These are phyloP conservation scores for Warburgia ugandensis DNA, from an alignment of 164 flowering plant species.

Conservation along the genomic window DNA sequence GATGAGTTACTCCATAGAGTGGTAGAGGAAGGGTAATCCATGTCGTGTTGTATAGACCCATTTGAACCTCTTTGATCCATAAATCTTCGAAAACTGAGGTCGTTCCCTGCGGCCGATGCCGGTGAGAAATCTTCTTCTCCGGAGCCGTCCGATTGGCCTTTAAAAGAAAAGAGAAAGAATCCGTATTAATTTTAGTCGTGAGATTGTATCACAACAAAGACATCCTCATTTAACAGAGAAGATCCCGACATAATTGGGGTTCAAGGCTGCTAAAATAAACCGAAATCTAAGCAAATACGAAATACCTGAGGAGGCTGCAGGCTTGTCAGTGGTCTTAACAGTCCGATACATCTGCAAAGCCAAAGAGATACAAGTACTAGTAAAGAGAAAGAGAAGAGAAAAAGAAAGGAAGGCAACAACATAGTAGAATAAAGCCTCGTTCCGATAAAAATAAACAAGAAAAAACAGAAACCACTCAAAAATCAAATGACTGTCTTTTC, in stretches of 20 bases:
- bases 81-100: conserved; percentile 12
- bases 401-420: background rate
- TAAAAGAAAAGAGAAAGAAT: conserved; percentile 1
- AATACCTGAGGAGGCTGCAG: conserved; percentile 78
- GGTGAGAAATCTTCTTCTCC: conserved; percentile 47
- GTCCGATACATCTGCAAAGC: conserved; percentile 74
- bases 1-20: conserved; percentile 51
- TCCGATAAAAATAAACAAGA: conserved; percentile 1
- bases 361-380: conserved; percentile 13
- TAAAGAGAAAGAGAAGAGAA: conserved; percentile 3
- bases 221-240: conserved; percentile 1
- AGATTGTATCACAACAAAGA: conserved; percentile 1
- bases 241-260: conserved; percentile 8
- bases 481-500: background rate
- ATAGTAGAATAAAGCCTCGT: background rate
- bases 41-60: conserved; percentile 26
- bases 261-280: conserved; percentile 13
- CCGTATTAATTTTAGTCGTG: background rate
- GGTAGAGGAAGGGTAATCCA: conserved; percentile 24
- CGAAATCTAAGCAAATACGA: conserved; percentile 28
- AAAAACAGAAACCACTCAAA: background rate
- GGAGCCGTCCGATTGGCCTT: conserved; percentile 62
- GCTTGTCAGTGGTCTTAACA: conserved; percentile 74
- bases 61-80: conserved; percentile 29
- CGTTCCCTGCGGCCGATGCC: conserved; percentile 9